Evolutionary conservation across 805 yeast species (phyloP).

Genomic region (Candida maris): DNA sequence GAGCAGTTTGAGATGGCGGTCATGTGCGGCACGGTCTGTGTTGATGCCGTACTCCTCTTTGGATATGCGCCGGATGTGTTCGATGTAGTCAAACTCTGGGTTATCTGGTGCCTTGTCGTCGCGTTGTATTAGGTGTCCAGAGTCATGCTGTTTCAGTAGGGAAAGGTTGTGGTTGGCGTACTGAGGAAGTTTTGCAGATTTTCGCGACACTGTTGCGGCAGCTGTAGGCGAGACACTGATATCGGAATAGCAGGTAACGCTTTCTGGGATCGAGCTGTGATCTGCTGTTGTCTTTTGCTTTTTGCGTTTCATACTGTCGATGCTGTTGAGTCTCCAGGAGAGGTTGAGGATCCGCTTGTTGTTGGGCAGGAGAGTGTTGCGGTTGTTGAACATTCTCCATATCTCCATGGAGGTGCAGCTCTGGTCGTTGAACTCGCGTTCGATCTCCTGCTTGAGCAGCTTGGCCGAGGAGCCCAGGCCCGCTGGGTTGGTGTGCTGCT

Average conservation of each 20-base stretch:
- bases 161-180: constrained; percentile 15
- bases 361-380: constrained; percentile 32
- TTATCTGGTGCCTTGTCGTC: constrained; percentile 20
- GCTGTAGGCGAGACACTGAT: constrained; percentile 1
- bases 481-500: constrained; percentile 3
- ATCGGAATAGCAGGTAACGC: neutral
- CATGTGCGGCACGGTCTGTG: constrained; percentile 15
- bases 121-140: constrained; percentile 13
- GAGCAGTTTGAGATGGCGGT: constrained; percentile 6
- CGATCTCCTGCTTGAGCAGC: constrained; percentile 27
- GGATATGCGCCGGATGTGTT: constrained; percentile 35
- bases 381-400: constrained; percentile 35
- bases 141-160: constrained; percentile 17
- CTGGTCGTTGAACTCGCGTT: constrained; percentile 23
- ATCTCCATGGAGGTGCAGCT: constrained; percentile 31
- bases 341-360: constrained; percentile 33
- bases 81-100: constrained; percentile 35
- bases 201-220: constrained; percentile 1
- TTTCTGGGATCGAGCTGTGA: constrained; percentile 1
- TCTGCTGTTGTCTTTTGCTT: neutral
- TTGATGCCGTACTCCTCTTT: constrained; percentile 33
- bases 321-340: constrained; percentile 35
- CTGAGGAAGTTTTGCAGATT: neutral
- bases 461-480: constrained; percentile 17
- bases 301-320: constrained; percentile 24